phyloP scores from a whole-genome alignment of 2,329 filamentous ascomycete genomes.

The Purpureocillium takamizusanense region DNA sequence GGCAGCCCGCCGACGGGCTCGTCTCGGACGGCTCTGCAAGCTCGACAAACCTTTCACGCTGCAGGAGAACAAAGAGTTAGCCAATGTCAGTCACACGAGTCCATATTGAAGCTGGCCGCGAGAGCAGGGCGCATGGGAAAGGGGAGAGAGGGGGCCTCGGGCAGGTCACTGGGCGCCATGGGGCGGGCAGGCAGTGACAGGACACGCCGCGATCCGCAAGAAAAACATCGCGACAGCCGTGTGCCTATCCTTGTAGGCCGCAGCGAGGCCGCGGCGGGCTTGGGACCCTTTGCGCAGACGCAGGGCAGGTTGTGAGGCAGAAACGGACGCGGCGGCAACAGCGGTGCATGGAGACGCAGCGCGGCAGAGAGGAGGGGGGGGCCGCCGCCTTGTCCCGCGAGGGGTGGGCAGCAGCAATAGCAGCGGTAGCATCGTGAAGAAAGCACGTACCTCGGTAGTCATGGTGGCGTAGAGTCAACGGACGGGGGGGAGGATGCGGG shows the following conservation, averaged over 20 bases:
- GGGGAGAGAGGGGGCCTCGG: no score
- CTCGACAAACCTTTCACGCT: slow-evolving; percentile 60
- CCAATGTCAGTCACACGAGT: no score
- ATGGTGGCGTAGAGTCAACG: slow-evolving; percentile 12
- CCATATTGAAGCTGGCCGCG: no score
- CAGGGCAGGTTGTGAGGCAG: not conserved
- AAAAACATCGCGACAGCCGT: no score
- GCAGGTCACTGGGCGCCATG: no score
- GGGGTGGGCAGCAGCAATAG: slow-evolving; percentile 1
- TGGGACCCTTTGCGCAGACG: not conserved
- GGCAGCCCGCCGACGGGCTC: slow-evolving; percentile 4
- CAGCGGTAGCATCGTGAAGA: slow-evolving; percentile 2
- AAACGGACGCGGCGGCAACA: not conserved
- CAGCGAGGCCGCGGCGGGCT: no score
- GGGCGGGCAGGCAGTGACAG: no score
- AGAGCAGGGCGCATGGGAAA: no score
- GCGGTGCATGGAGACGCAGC: slow-evolving; percentile 3
- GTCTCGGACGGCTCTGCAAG: slow-evolving; percentile 8
- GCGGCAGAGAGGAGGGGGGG: slow-evolving; percentile 2
- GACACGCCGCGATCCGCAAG: no score
- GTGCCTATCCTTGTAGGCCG: no score
- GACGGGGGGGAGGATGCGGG: not conserved
- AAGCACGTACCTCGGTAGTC: slow-evolving; percentile 24
- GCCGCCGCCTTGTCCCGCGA: no score
- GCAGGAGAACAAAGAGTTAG: slow-evolving; percentile 12